Conservation (phyloP, 2,329 filamentous ascomycete genomes). For the Sarocladium oryzae region DNA sequence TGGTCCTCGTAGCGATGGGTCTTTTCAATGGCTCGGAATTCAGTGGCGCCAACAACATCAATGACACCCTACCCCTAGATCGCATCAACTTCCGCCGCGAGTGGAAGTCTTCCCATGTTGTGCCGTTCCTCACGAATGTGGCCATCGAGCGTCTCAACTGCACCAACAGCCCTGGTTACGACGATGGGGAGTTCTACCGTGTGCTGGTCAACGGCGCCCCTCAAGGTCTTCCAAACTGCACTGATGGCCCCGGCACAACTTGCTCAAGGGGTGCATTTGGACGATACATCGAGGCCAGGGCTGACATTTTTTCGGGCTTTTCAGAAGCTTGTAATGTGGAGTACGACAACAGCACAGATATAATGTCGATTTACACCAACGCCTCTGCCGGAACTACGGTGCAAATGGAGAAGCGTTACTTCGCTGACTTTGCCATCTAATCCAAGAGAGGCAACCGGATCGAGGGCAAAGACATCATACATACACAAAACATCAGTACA, state of each 20-base stretch:
- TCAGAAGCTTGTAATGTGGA: conserved; percentile 31
- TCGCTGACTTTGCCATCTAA: conserved; percentile 1
- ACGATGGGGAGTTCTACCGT: conserved; percentile 44
- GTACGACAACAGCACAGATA: conserved; percentile 28
- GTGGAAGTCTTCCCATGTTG: conserved; percentile 56
- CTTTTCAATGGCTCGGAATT: conserved; percentile 63
- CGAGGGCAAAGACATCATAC: no score
- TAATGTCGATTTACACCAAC: conserved; percentile 24
- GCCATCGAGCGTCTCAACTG: conserved; percentile 61
- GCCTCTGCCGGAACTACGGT: neutral
- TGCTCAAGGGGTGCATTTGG: conserved; percentile 34
- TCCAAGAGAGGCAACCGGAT: no score
- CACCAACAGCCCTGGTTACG: conserved; percentile 45
- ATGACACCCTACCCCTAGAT: conserved; percentile 58
- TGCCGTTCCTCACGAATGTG: conserved; percentile 61
- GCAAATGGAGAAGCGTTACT: neutral
- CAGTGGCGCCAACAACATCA: conserved; percentile 42
- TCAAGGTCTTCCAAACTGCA: conserved; percentile 34
- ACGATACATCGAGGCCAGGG: conserved; percentile 30
- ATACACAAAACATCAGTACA: no score
- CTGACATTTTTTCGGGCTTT: conserved; percentile 32
- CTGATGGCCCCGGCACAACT: conserved; percentile 36
- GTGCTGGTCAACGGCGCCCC: conserved; percentile 37
- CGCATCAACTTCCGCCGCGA: conserved; percentile 56
- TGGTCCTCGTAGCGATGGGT: conserved; percentile 59